Evolutionary conservation across 2,329 filamentous ascomycete species (phyloP), one percentile per base, ranked within the genome.

Genomic region (Rutstroemia sp.): DNA sequence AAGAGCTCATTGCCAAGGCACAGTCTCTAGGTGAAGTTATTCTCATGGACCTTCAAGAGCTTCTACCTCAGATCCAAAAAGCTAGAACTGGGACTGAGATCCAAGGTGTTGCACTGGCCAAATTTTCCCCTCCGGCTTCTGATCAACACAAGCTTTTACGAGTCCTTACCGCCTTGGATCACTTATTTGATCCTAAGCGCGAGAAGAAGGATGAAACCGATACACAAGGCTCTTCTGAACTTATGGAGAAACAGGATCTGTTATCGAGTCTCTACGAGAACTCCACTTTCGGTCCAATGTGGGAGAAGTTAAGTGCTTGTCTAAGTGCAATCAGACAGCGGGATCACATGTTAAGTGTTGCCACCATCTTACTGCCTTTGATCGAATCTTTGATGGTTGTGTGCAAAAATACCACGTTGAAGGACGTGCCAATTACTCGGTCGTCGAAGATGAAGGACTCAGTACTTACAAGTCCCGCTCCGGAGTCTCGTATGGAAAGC

Each of bases 341-440:
- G 57, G 92, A 95, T 69, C 95, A 90, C 69, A 94, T 97, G 86
- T 83, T 97, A 68, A 96, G 95, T 67, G 92, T 99, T 56, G 95
- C 94, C 30, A 97, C 92, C 0, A 97, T 97, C 61, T 79, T 99
- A 25, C 77, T 97, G 38, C 94, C 94, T 30, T 77, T 99, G 30
- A 96, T 99, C 59, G 94, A 99, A 72, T 90, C 92, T 5, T 78
- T 99, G 60, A 99, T 99, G 94, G 94, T 99, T 53, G 92, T 99
- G 27, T 99, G 95, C 80, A 99, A 97, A 77, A 97, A 97, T 71
- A 96, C 91, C 8, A 88, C 90, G 1, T 73, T 48, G 70, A 79
- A 62, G 70, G 68, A 66, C 36, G 49, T 60, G 25, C 60, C 65
- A 5, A 52, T 63, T 8, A 53, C 58, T 40, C 60, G 63, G 14